phyloP scores from a whole-genome alignment of 768 basidiomycete genomes.

The Suillus variegatus region DNA sequence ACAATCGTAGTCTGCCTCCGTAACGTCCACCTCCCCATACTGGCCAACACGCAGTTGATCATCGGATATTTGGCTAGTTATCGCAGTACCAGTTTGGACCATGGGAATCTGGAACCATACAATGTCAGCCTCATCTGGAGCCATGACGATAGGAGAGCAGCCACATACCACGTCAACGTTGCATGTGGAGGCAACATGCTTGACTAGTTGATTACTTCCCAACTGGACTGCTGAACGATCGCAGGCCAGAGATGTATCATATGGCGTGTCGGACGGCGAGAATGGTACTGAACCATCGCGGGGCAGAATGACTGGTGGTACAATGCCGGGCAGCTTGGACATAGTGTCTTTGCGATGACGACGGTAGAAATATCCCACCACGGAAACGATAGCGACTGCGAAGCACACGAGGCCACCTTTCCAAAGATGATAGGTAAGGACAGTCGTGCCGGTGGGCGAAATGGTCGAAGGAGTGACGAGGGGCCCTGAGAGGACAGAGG shows the following conservation, averaged over 20 bases:
- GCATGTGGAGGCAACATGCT: background rate
- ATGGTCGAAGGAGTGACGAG: background rate
- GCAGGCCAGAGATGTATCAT: background rate
- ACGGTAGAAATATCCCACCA: conserved; percentile 3
- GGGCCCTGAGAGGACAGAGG: background rate
- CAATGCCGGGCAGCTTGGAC: background rate
- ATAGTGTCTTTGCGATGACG: background rate
- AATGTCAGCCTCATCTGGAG: background rate
- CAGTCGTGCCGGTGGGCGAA: background rate
- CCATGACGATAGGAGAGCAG: background rate
- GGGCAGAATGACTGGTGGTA: background rate
- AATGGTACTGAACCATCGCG: background rate
- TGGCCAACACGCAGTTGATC: background rate
- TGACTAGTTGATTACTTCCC: background rate
- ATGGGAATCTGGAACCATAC: background rate
- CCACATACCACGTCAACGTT: background rate
- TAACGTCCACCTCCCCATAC: background rate
- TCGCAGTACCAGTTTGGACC: background rate
- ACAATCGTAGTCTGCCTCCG: background rate
- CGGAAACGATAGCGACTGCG: background rate
- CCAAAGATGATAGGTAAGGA: conserved; percentile 1
- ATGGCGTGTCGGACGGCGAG: background rate
- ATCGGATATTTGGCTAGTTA: background rate
- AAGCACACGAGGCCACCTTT: conserved; percentile 1
- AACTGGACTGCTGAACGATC: background rate